Percentiles rank a stretch among this genome's conserved stretches.
These are phyloP conservation scores for Leptographium lundbergii DNA, from an alignment of 2,329 filamentous ascomycete species.

Conservation along the genomic window DNA sequence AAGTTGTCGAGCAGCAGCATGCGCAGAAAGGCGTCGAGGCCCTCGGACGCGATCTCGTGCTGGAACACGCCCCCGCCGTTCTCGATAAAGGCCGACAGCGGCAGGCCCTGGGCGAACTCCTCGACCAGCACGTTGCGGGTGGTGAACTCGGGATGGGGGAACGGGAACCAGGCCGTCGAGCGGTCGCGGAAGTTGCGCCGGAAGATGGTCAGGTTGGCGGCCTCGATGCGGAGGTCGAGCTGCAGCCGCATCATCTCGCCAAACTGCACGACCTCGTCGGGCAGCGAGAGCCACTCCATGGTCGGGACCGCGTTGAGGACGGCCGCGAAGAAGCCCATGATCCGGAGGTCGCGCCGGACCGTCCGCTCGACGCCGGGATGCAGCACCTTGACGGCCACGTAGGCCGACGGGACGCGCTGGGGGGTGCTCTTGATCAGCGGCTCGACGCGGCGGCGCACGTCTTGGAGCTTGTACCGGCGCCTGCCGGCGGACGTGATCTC, in stretches of 20 bases:
- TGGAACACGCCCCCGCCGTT: conserved; percentile 89
- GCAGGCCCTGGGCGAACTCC: conserved; percentile 91
- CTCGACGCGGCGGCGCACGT: conserved; percentile 71
- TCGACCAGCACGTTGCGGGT: conserved; percentile 88
- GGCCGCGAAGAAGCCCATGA: conserved; percentile 86
- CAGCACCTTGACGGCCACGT: conserved; percentile 91
- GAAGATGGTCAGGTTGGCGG: conserved; percentile 79
- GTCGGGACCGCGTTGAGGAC: conserved; percentile 79
- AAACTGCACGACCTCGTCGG: conserved; percentile 87
- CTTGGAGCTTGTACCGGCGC: conserved; percentile 50
- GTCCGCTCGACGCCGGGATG: conserved; percentile 84
- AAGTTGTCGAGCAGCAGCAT: conserved; percentile 98
- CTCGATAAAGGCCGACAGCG: conserved; percentile 77
- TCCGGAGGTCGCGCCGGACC: conserved; percentile 79
- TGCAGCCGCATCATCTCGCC: conserved; percentile 99
- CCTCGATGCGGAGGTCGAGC: conserved; percentile 86
- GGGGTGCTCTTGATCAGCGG: conserved; percentile 78
- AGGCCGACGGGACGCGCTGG: conserved; percentile 72
- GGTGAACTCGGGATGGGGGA: conserved; percentile 83
- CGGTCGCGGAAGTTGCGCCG: conserved; percentile 81
- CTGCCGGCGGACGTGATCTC: too few relatives aligned
- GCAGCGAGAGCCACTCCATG: conserved; percentile 93
- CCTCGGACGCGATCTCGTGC: conserved; percentile 87
- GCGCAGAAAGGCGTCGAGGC: conserved; percentile 85
- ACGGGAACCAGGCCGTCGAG: conserved; percentile 93